Percentiles rank a stretch among this genome's conserved stretches.
phyloP scores from a whole-genome alignment of 768 basidiomycete genomes.

The Terana coerulea region DNA sequence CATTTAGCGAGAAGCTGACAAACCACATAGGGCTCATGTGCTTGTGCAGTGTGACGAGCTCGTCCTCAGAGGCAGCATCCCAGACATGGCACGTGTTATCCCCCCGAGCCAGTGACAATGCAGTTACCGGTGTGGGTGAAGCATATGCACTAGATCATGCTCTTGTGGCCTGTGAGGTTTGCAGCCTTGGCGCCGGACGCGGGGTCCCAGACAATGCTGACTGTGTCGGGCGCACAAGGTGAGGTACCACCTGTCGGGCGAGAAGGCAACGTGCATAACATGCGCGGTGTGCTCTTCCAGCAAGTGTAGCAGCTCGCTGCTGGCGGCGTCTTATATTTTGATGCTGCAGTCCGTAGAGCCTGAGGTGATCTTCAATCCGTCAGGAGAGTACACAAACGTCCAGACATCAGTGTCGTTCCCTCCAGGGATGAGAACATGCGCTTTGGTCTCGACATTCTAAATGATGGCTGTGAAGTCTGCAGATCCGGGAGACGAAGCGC shows the following conservation, averaged over 20 bases:
- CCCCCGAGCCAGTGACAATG: conserved; percentile 23
- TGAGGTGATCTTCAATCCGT: conserved; percentile 19
- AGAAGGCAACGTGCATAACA: conserved; percentile 17
- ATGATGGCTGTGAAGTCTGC: conserved; percentile 20
- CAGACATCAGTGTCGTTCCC: conserved; percentile 13
- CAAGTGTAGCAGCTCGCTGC: background rate
- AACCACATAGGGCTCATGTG: conserved; percentile 27
- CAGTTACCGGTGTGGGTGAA: conserved; percentile 17
- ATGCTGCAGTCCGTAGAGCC: conserved; percentile 20
- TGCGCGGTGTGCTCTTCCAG: background rate
- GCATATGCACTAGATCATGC: conserved; percentile 12
- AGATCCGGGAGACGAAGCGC: conserved; percentile 21
- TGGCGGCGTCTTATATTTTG: conserved; percentile 20
- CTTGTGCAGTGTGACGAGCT: conserved; percentile 6
- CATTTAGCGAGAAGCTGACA: conserved; percentile 42
- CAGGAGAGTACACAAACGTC: conserved; percentile 19
- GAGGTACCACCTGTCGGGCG: conserved; percentile 15
- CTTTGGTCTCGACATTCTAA: conserved; percentile 13
- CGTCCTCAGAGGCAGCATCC: conserved; percentile 17
- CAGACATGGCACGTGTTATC: conserved; percentile 21
- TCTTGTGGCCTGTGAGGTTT: conserved; percentile 17
- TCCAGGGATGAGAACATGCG: conserved; percentile 14
- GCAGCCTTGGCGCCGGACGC: background rate
- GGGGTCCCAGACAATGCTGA: conserved; percentile 15
- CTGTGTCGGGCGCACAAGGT: conserved; percentile 12